Percentiles rank a stretch among this genome's conserved stretches.
Conservation (phyloP, 2,329 filamentous ascomycete species). For the Paracamarosporium sp. region DNA sequence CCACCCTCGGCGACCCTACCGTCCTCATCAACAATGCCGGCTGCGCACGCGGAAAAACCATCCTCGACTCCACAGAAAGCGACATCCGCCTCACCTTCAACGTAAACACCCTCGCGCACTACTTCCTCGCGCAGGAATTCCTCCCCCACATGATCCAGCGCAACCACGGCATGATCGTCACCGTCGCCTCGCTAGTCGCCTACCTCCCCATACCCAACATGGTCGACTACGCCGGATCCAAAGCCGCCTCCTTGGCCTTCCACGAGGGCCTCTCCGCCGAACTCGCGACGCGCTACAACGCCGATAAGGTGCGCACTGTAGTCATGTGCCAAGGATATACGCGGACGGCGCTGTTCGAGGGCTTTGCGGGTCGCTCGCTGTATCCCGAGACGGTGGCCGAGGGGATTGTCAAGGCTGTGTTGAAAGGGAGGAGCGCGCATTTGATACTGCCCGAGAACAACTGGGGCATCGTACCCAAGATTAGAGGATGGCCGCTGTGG, state of each 20-base stretch:
- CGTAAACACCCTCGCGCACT: slow-evolving; percentile 73
- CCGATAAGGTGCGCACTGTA: slow-evolving; percentile 70
- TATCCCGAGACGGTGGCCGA: slow-evolving; percentile 70
- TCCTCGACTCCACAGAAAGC: slow-evolving; percentile 64
- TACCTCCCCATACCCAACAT: slow-evolving; percentile 68
- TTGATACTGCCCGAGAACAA: slow-evolving; percentile 59
- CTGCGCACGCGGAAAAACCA: slow-evolving; percentile 65
- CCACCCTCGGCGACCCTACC: slow-evolving; percentile 68
- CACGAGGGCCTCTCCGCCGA: slow-evolving; percentile 65
- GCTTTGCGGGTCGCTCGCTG: slow-evolving; percentile 61
- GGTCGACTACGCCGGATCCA: slow-evolving; percentile 71
- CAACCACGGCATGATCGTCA: slow-evolving; percentile 78
- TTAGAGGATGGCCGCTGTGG: slow-evolving; percentile 68
- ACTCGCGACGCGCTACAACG: slow-evolving; percentile 62
- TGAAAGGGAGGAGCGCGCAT: slow-evolving; percentile 64
- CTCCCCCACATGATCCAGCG: slow-evolving; percentile 67
- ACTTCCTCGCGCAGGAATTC: slow-evolving; percentile 71
- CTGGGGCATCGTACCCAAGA: slow-evolving; percentile 40
- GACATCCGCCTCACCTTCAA: slow-evolving; percentile 73
- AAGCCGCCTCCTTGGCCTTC: slow-evolving; percentile 70
- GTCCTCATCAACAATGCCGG: slow-evolving; percentile 78
- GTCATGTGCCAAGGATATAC: slow-evolving; percentile 69
- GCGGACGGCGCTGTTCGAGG: slow-evolving; percentile 66
- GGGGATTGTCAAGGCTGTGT: slow-evolving; percentile 65
- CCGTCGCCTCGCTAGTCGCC: slow-evolving; percentile 69